Base-by-base conservation (phyloP, 371 early-diverging fungal genomes). In the Mucor racemosus region DNA sequence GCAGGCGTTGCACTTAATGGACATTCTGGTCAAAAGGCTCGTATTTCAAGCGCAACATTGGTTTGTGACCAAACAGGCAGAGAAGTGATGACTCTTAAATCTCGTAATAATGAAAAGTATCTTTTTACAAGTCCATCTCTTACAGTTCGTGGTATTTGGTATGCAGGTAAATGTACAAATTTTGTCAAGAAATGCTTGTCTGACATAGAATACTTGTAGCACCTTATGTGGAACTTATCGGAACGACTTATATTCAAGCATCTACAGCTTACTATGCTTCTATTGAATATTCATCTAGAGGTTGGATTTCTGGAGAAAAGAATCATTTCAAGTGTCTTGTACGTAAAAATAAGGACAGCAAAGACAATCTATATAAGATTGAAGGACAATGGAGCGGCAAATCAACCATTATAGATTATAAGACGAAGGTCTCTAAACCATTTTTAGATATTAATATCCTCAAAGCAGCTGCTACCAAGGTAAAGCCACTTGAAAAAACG, bases 261-360 rank as follows among this genome's bases (percentile, higher is more conserved):
- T 81, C 82, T 44, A 76, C 83, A 46, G 92, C 92, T n/a, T 78
- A 78, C 35, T 80, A 85, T 39, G 80, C 88, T 44, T 85, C 84
- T 48, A 84, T 93, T 63, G 89, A 93, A 48, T 93, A 87, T 67
- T 71, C 85, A 53, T 87, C 90, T 17, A 88, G 86, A 62, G 89
- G 92, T n/a, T 93, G 90, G 88, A 86, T 93, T 62, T 86, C 88
- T n/a, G 93, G 93, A 62, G 90, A 88, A 64, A 90, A 89, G 65
- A 89, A 93, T 61, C 84, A 84, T 59, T 89, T 93, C 74, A 88
- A 92, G 66, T 94, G 74, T 57, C 60, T 65, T 66, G 41, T 78
- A 40, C 64, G 84, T 53, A 62, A 76, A 35, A 68, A 76, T 39
- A 15, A 57, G 55, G 71, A 50, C 10, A 62, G 58, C 10, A 81